phyloP scores from a whole-genome alignment of 192 early-diverging fungal genomes.

The Funneliformis mosseae region DNA sequence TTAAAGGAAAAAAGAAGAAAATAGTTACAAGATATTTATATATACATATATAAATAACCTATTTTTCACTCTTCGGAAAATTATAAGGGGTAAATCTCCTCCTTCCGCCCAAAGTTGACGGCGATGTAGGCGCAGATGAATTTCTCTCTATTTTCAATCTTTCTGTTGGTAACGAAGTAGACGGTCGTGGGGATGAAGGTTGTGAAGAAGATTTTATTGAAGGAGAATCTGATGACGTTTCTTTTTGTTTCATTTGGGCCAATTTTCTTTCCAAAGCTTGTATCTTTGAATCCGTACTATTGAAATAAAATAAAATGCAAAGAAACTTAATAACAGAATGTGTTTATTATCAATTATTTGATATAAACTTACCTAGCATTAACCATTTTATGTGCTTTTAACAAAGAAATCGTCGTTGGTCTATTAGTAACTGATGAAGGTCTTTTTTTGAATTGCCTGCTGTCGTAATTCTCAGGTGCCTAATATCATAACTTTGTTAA shows the following conservation, averaged over 20 bases:
- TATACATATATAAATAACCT: background rate
- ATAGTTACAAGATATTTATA: background rate
- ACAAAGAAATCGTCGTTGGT: constrained; percentile 48
- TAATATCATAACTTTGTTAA: constrained; percentile 27
- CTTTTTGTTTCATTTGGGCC: constrained; percentile 42
- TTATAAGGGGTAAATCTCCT: background rate
- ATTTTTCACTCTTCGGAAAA: background rate
- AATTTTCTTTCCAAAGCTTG: constrained; percentile 69
- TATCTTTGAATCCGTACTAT: constrained; percentile 65
- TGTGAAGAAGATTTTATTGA: background rate
- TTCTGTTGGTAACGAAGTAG: background rate
- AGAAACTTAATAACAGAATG: no score
- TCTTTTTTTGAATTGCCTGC: constrained; percentile 38
- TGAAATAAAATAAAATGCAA: constrained; percentile 13
- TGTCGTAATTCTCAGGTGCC: constrained; percentile 48
- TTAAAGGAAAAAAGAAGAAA: background rate
- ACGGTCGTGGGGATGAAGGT: background rate
- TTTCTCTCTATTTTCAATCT: background rate
- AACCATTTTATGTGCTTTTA: constrained; percentile 50
- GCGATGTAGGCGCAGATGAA: background rate
- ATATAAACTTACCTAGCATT: constrained; percentile 42
- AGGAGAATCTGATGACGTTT: background rate
- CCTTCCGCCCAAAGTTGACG: background rate
- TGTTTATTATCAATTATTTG: background rate
- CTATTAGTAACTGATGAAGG: constrained; percentile 41